Evolutionary conservation across 1,139 yeast species (phyloP).

Genomic region (Yarrowia galli): DNA sequence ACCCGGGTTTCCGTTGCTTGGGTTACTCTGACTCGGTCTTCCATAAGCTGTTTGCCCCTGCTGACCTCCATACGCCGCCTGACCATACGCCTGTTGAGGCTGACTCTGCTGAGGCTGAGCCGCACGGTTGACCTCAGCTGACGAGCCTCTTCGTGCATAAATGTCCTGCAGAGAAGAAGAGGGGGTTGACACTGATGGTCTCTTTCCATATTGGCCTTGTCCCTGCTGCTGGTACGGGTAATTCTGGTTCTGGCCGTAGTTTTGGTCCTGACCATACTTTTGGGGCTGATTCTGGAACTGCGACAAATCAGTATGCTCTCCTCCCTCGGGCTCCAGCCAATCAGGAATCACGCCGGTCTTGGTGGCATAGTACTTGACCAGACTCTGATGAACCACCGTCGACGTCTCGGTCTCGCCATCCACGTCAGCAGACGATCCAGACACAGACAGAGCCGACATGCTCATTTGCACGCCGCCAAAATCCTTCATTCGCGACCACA

Average conservation of each 20-base stretch:
- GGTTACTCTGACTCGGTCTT: background rate
- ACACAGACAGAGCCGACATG: constrained; percentile 46
- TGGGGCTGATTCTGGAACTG: constrained; percentile 13
- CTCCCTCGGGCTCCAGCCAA: constrained; percentile 45
- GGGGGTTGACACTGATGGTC: constrained; percentile 13
- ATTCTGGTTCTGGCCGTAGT: constrained; percentile 5
- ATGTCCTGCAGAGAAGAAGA: constrained; percentile 46
- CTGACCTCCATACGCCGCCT: background rate
- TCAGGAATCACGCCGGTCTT: constrained; percentile 44
- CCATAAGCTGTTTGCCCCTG: constrained; percentile 2
- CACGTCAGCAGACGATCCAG: constrained; percentile 44
- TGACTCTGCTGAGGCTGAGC: background rate
- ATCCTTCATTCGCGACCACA: constrained; percentile 35
- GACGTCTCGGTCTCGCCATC: constrained; percentile 51
- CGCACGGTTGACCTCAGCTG: constrained; percentile 34
- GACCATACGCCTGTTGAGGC: constrained; percentile 8
- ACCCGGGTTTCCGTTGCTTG: constrained; percentile 4
- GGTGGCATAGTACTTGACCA: constrained; percentile 47
- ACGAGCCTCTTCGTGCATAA: constrained; percentile 41
- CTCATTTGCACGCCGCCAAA: constrained; percentile 40
- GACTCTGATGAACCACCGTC: constrained; percentile 51
- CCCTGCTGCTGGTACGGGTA: constrained; percentile 18
- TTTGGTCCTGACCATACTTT: no score
- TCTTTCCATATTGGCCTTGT: background rate
- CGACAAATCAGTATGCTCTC: background rate